Percentiles rank a stretch among this genome's conserved stretches.
Evolutionary conservation across 257 asterid species (phyloP).

Genomic region (Asclepias syriaca): DNA sequence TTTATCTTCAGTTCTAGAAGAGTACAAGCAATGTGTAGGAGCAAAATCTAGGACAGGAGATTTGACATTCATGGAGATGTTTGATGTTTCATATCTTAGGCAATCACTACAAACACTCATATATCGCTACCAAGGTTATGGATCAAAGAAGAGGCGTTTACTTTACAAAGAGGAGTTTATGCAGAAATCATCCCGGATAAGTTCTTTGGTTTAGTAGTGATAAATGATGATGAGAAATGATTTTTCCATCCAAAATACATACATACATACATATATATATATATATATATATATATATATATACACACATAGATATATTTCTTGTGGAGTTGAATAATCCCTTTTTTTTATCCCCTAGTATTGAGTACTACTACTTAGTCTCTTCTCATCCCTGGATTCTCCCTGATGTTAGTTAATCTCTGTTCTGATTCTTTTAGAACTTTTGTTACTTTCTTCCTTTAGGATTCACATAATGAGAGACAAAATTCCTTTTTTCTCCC

Average conservation of each 20-base stretch:
- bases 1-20: slow-evolving; percentile 33
- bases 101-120: slow-evolving; percentile 36
- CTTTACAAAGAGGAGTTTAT: slow-evolving; percentile 31
- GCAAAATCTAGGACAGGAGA: slow-evolving; percentile 37
- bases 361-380: too few species aligned
- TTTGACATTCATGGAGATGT: slow-evolving; percentile 32
- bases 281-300: too few species aligned
- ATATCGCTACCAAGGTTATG: slow-evolving; percentile 40
- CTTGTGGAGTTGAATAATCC: slow-evolving; percentile 9
- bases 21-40: slow-evolving; percentile 40
- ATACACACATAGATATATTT: too few species aligned
- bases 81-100: slow-evolving; percentile 32
- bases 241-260: slow-evolving; percentile 11
- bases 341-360: neutral
- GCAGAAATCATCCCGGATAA: slow-evolving; percentile 37
- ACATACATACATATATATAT: too few species aligned
- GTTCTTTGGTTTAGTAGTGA: slow-evolving; percentile 16
- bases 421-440: slow-evolving; percentile 16
- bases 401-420: neutral
- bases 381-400: slow-evolving; percentile 11
- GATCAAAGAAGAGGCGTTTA: slow-evolving; percentile 37
- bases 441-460: neutral
- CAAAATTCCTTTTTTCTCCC: neutral
- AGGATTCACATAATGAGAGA: neutral
- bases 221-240: too few species aligned